phyloP scores from a whole-genome alignment of 2,329 filamentous ascomycete species.

The Plenodomus biglobosus region DNA sequence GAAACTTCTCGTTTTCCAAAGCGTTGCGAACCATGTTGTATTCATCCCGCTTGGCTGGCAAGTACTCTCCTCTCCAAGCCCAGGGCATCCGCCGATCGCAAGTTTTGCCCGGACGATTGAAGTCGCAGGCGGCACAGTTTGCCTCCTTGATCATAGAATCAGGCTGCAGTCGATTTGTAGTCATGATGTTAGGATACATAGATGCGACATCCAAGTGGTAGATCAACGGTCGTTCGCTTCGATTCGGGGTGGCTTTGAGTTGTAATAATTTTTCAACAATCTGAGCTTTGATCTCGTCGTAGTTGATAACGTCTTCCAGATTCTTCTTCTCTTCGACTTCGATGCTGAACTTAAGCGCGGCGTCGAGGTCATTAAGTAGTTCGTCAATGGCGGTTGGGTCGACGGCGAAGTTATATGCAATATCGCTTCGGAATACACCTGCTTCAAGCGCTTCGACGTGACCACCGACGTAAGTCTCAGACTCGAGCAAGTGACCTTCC shows the following conservation, averaged over 20 bases:
- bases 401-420: conserved; percentile 91
- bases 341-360: conserved; percentile 79
- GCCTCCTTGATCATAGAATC: conserved; percentile 99
- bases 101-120: conserved; percentile 95
- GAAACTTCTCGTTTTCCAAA: conserved; percentile 89
- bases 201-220: conserved; percentile 98
- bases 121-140: conserved; percentile 95
- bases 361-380: conserved; percentile 80
- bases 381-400: conserved; percentile 89
- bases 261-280: conserved; percentile 71
- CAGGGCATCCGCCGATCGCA: conserved; percentile 93
- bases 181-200: conserved; percentile 99
- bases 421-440: conserved; percentile 93
- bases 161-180: conserved; percentile 93
- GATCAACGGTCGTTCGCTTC: conserved; percentile 83
- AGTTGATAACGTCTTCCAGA: conserved; percentile 54
- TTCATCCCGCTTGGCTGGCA: conserved; percentile 93
- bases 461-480: conserved; percentile 95
- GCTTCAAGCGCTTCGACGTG: conserved; percentile 99
- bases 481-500: conserved; percentile 93
- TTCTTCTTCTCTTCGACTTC: conserved; percentile 56
- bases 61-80: conserved; percentile 97
- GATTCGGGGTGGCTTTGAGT: conserved; percentile 79
- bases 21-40: conserved; percentile 98
- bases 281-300: conserved; percentile 70